phyloP scores from a whole-genome alignment of 2,329 filamentous ascomycete species.

The Xylaria sp. region DNA sequence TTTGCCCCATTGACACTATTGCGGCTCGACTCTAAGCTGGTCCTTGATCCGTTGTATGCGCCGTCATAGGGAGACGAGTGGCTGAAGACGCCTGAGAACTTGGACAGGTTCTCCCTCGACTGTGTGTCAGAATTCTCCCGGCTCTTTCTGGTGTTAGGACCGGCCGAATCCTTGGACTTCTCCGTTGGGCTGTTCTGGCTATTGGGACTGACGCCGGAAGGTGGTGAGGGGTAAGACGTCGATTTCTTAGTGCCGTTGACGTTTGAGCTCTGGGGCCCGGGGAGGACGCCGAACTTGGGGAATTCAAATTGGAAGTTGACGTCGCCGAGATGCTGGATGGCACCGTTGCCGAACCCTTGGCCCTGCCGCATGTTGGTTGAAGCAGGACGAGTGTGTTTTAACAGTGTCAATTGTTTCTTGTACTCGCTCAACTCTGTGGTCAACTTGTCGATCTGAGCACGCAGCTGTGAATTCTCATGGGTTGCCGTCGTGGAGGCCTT shows the following conservation, averaged over 20 bases:
- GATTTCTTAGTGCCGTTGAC: conserved; percentile 20
- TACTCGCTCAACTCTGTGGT: conserved; percentile 86
- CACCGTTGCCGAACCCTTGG: conserved; percentile 48
- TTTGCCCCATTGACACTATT: conserved; percentile 54
- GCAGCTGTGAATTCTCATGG: conserved; percentile 81
- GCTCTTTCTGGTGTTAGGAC: conserved; percentile 40
- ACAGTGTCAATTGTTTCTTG: conserved; percentile 77
- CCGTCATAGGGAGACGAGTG: conserved; percentile 44
- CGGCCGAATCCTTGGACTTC: conserved; percentile 36
- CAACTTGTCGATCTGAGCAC: conserved; percentile 86
- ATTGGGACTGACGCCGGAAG: conserved; percentile 33
- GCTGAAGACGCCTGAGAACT: conserved; percentile 62
- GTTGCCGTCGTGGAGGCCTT: conserved; percentile 82
- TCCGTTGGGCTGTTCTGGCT: conserved; percentile 42
- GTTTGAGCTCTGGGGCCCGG: conserved; percentile 43
- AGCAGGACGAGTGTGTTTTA: conserved; percentile 38
- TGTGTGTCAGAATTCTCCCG: conserved; percentile 41
- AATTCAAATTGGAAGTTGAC: conserved; percentile 96
- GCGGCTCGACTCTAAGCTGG: conserved; percentile 54
- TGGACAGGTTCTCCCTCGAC: conserved; percentile 55
- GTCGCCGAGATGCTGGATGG: conserved; percentile 65
- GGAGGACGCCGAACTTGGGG: conserved; percentile 83
- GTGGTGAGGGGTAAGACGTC: conserved; percentile 30
- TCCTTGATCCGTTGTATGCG: conserved; percentile 50
- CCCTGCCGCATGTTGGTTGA: conserved; percentile 45